Conservation (phyloP, 2,329 filamentous ascomycete species). For the Verticillium albo-atrum region DNA sequence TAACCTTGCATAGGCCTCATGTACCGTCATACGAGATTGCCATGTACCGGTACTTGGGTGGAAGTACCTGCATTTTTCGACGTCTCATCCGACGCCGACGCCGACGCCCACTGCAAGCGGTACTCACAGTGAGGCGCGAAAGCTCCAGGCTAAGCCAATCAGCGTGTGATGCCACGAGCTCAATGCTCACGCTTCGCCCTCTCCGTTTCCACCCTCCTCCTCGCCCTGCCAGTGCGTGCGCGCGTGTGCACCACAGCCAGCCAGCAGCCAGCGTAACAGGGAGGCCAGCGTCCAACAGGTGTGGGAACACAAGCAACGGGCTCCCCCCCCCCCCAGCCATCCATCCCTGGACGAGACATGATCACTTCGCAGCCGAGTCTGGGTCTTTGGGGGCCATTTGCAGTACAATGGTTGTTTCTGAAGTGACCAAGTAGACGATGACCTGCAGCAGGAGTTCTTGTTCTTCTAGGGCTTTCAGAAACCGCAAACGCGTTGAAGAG, state of each 20-base stretch:
- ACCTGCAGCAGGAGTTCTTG: no score
- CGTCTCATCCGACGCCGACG: background rate
- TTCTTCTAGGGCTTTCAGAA: no score
- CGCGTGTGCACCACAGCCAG: background rate
- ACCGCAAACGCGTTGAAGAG: no score
- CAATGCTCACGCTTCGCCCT: background rate
- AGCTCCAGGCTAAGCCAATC: constrained; percentile 6
- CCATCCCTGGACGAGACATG: background rate
- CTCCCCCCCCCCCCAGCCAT: background rate
- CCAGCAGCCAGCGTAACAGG: background rate
- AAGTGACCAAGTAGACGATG: no score
- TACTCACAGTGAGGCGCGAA: background rate
- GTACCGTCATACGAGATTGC: constrained; percentile 19
- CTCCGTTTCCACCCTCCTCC: background rate
- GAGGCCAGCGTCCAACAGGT: background rate
- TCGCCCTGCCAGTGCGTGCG: background rate
- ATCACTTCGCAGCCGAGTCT: background rate
- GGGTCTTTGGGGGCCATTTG: background rate
- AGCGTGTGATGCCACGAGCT: background rate
- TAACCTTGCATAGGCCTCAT: constrained; percentile 18
- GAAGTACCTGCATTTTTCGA: constrained; percentile 12
- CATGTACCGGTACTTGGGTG: constrained; percentile 19
- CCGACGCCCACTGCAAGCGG: background rate
- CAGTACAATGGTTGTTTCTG: no score
- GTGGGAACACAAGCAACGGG: background rate